phyloP scores from a whole-genome alignment of 2,329 filamentous ascomycete genomes.

The Fusarium graminum region DNA sequence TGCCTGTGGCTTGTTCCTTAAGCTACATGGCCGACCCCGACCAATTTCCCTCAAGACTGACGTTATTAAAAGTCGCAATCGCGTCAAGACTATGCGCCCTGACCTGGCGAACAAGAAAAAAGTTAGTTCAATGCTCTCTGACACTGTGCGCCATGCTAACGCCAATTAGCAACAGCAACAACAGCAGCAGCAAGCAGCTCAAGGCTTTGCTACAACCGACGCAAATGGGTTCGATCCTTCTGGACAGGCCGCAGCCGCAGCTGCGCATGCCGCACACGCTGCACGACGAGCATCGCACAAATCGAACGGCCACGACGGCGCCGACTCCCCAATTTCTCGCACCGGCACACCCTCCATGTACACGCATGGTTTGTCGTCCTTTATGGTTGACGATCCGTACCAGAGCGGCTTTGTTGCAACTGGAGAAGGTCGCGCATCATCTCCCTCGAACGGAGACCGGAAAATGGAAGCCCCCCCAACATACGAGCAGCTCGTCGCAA shows the following conservation, averaged over 20 bases:
- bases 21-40: constrained; percentile 91
- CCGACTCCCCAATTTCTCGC: constrained; percentile 82
- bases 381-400: constrained; percentile 81
- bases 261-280: constrained; percentile 65
- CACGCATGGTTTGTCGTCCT: constrained; percentile 80
- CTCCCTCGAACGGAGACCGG: constrained; percentile 69
- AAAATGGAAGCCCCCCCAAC: constrained; percentile 79
- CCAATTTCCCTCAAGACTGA: constrained; percentile 98
- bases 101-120: constrained; percentile 87
- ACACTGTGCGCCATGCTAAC: constrained; percentile 22
- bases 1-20: constrained; percentile 96
- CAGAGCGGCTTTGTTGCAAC: constrained; percentile 66
- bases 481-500: constrained; percentile 82
- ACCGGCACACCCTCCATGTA: constrained; percentile 83
- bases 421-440: constrained; percentile 65
- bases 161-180: constrained; percentile 40
- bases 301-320: constrained; percentile 79
- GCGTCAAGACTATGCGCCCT: constrained; percentile 87
- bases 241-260: constrained; percentile 65
- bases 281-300: constrained; percentile 76
- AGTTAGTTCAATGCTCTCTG: constrained; percentile 61
- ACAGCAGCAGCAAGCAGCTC: constrained; percentile 56
- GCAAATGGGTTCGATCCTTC: constrained; percentile 69
- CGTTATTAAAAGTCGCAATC: constrained; percentile 99
- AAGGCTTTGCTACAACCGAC: constrained; percentile 59